Base-by-base conservation (phyloP, 192 early-diverging fungal species). In the Entomortierella chlamydospora region DNA sequence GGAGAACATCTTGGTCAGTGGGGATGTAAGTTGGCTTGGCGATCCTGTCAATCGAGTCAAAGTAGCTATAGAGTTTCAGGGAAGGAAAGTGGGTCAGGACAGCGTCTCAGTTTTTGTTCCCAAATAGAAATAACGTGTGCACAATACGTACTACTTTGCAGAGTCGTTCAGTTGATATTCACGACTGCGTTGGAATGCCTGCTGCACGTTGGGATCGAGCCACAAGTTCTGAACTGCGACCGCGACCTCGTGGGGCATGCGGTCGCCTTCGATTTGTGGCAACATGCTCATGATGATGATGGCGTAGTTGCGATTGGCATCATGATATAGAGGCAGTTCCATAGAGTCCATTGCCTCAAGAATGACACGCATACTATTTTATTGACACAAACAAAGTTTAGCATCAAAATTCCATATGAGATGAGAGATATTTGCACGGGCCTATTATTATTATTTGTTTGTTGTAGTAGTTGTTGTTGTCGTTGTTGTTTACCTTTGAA, bases 131-230 rank as follows among this genome's bases (percentile, higher is more conserved):
- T 37, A 37, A 37, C 4, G 4, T 37, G 10, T 37, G 10, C 4
- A 37, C 4, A 37, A 37, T 37, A 86, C 90, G 73, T 82, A 94
- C 93, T 99, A 99, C 80, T 89, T 86, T 37, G 97, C 95, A 29
- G 96, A 98, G 82, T 99, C 97, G 83, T 98, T 98, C 45, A 99
- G 83, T 87, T 99, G 97, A 81, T 93, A 99, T 86, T 99, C 97
- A 62, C 93, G 84, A 8, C 91, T 90, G 62, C 97, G 87, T 29
- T 81, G 81, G 69, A 97, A 94, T 68, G 92, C 93, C 53, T 90
- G 89, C 63, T 91, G 90, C 41, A 98, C 93, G 45, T 93, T 95
- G 41, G 74, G 82, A 87, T 99, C 97, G 22, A 80, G 66, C 96
- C 96, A 97, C 45, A 99, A 84, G 68, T 84, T 81, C 74, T 90